A percentile compares a stretch with the other conserved stretches of the same genome.
phyloP scores from a whole-genome alignment of 1,284 basidiomycete species.

The Cutaneotrichosporon daszewskae region DNA sequence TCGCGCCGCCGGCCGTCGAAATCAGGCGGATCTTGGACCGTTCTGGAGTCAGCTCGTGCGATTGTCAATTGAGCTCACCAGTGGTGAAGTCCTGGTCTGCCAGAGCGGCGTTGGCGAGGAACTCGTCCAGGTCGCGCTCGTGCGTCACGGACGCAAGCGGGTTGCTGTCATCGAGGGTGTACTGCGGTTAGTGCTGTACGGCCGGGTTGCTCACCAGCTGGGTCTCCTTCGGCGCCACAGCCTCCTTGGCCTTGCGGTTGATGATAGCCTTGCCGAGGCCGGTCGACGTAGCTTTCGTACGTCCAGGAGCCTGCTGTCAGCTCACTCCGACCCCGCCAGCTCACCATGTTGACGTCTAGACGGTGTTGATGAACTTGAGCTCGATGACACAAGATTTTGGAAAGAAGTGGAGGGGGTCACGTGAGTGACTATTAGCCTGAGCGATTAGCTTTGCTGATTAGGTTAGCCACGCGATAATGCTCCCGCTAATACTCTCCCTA shows the following conservation, averaged over 20 bases:
- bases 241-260: slow-evolving; percentile 78
- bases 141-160: slow-evolving; percentile 90
- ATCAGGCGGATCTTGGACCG: slow-evolving; percentile 89
- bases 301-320: slow-evolving; percentile 23
- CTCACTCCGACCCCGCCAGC: not conserved
- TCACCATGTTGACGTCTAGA: slow-evolving; percentile 7
- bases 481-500: no score
- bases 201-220: slow-evolving; percentile 59
- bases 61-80: slow-evolving; percentile 55
- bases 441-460: no score
- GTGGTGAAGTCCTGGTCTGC: slow-evolving; percentile 97
- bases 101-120: slow-evolving; percentile 88
- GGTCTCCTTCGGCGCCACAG: slow-evolving; percentile 62
- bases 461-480: no score
- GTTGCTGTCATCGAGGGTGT: slow-evolving; percentile 68
- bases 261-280: slow-evolving; percentile 88
- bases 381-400: slow-evolving; percentile 1
- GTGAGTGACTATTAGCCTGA: no score
- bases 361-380: not conserved
- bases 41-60: slow-evolving; percentile 52
- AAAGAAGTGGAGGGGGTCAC: slow-evolving; percentile 5
- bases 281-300: slow-evolving; percentile 47
- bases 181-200: slow-evolving; percentile 52
- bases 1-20: slow-evolving; percentile 13
- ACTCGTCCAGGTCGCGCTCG: slow-evolving; percentile 92